phyloP scores from a whole-genome alignment of 2,329 filamentous ascomycete genomes.

The Sporothrix globosa region DNA sequence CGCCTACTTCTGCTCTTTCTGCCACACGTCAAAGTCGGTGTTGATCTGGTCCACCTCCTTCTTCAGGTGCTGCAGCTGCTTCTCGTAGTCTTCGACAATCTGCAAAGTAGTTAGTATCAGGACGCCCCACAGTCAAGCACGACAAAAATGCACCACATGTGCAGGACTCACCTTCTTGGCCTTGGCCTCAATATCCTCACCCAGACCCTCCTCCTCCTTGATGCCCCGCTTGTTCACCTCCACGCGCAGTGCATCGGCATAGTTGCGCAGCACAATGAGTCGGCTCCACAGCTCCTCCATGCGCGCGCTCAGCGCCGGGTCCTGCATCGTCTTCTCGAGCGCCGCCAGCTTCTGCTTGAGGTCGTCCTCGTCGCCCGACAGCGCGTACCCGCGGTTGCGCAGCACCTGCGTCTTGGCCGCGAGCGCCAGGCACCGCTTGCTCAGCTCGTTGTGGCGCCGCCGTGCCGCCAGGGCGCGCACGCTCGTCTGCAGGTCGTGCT shows the following conservation, averaged over 20 bases:
- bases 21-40: constrained; percentile 60
- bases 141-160: neutral
- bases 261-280: constrained; percentile 72
- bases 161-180: constrained; percentile 68
- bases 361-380: constrained; percentile 79
- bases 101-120: constrained; percentile 43
- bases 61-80: constrained; percentile 75
- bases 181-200: constrained; percentile 70
- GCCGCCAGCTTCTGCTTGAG: constrained; percentile 70
- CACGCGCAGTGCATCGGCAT: constrained; percentile 70
- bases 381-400: constrained; percentile 77
- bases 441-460: constrained; percentile 71
- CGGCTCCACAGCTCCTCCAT: constrained; percentile 87
- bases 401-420: constrained; percentile 80
- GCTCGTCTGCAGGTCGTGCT: constrained; percentile 75
- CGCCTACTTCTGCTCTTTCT: constrained; percentile 48
- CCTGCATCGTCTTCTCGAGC: constrained; percentile 70
- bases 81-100: constrained; percentile 81
- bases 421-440: constrained; percentile 72
- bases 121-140: neutral
- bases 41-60: constrained; percentile 69
- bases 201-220: constrained; percentile 60
- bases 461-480: constrained; percentile 73
- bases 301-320: constrained; percentile 73
- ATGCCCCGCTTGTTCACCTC: constrained; percentile 71